A percentile compares a stretch with the other conserved stretches of the same genome.
These are phyloP conservation scores for Trichosanthes cucumerina DNA, from an alignment of 306 rosid species.

Conservation along the genomic window DNA sequence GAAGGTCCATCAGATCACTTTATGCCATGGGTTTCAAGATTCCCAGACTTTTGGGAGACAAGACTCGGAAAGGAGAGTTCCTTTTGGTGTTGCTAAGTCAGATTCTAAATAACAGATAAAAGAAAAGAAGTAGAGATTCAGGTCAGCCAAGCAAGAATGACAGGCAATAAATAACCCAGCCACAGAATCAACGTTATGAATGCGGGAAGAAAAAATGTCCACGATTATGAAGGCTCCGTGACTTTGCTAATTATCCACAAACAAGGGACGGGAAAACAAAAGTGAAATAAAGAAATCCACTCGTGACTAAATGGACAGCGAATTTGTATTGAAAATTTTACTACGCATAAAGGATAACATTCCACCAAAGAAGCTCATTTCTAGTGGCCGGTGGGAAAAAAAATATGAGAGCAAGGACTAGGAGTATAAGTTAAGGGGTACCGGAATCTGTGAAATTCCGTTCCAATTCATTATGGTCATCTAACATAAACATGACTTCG, in stretches of 20 bases:
- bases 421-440: too few relatives aligned
- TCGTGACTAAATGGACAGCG: not conserved
- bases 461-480: not conserved
- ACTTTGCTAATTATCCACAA: not conserved
- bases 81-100: not conserved
- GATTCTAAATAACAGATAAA: not conserved
- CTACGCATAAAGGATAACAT: not conserved
- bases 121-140: not conserved
- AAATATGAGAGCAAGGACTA: not conserved
- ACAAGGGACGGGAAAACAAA: not conserved
- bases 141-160: not conserved
- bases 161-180: not conserved
- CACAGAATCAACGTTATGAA: not conserved
- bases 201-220: not conserved
- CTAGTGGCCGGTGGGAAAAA: not conserved
- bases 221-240: not conserved
- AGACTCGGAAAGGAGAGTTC: not conserved
- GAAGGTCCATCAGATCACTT: not conserved
- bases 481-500: not conserved
- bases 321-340: not conserved
- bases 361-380: not conserved
- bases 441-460: not conserved
- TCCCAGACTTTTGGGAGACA: not conserved
- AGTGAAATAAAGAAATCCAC: not conserved
- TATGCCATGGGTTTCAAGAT: not conserved